Conservation (phyloP, 2,329 filamentous ascomycete genomes). For the Aspergillus tanneri region DNA sequence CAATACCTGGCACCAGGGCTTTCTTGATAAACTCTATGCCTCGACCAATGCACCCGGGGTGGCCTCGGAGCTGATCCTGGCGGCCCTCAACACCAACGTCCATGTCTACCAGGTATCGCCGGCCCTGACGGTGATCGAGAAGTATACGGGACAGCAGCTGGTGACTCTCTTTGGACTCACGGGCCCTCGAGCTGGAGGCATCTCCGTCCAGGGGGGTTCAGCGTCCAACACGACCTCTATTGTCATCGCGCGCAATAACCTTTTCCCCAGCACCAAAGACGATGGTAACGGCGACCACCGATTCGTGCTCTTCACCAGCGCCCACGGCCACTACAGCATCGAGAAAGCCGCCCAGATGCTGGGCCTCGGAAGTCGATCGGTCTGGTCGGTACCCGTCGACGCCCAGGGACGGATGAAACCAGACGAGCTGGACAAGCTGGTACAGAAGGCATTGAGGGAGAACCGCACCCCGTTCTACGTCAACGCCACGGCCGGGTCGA, state of each 20-base stretch:
- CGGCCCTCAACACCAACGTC: slow-evolving; percentile 86
- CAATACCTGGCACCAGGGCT: slow-evolving; percentile 98
- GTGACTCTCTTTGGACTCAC: slow-evolving; percentile 75
- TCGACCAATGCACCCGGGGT: slow-evolving; percentile 85
- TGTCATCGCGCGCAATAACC: slow-evolving; percentile 79
- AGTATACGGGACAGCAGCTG: slow-evolving; percentile 70
- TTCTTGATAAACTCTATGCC: slow-evolving; percentile 93
- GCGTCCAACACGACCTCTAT: slow-evolving; percentile 83
- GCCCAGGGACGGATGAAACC: slow-evolving; percentile 68
- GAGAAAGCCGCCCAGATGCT: slow-evolving; percentile 92
- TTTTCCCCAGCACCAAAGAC: slow-evolving; percentile 76
- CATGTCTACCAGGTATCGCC: slow-evolving; percentile 95
- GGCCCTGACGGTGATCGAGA: slow-evolving; percentile 82
- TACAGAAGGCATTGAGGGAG: slow-evolving; percentile 60
- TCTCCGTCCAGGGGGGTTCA: slow-evolving; percentile 76
- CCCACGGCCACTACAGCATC: slow-evolving; percentile 89
- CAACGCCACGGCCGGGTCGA: slow-evolving; percentile 93
- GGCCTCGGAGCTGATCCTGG: slow-evolving; percentile 78
- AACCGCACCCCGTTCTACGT: slow-evolving; percentile 88
- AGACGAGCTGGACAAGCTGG: slow-evolving; percentile 60
- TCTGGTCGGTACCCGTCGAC: slow-evolving; percentile 75
- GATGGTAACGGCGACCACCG: slow-evolving; percentile 63
- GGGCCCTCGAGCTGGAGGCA: slow-evolving; percentile 67
- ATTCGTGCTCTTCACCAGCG: slow-evolving; percentile 84
- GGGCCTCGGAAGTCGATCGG: slow-evolving; percentile 73